Evolutionary conservation across 2,329 filamentous ascomycete species (phyloP).

Genomic region (Fusarium fujikuroi): DNA sequence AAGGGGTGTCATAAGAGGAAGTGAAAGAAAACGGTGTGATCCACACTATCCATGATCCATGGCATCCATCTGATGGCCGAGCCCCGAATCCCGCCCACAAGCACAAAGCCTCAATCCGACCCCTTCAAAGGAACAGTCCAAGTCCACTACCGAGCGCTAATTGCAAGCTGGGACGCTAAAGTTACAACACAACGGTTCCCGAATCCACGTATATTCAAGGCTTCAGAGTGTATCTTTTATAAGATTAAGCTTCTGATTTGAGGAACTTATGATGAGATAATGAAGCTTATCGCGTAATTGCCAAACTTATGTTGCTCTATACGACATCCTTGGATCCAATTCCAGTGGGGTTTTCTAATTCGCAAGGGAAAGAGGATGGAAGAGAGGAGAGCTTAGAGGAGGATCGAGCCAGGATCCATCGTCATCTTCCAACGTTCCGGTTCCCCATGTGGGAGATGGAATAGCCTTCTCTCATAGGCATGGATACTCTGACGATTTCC

Average conservation of each 20-base stretch:
- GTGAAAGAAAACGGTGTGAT: conserved; percentile 41
- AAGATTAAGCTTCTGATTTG: background rate
- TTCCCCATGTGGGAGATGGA: background rate
- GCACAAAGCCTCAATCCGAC: conserved; percentile 36
- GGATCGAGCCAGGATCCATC: conserved; percentile 27
- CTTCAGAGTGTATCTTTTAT: background rate
- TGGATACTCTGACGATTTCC: background rate
- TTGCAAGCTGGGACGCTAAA: conserved; percentile 21
- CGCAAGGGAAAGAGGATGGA: conserved; percentile 14
- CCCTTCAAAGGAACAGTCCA: conserved; percentile 21
- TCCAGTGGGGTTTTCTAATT: conserved; percentile 5
- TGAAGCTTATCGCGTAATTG: background rate
- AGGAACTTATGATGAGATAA: background rate
- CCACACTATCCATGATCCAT: conserved; percentile 33
- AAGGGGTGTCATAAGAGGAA: conserved; percentile 16
- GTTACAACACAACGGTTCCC: conserved; percentile 28
- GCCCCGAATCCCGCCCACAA: conserved; percentile 28
- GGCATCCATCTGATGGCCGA: conserved; percentile 32
- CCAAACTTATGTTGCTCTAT: background rate
- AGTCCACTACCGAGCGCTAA: conserved; percentile 34
- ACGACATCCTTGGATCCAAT: background rate
- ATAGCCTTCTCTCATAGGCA: background rate
- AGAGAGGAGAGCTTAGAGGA: conserved; percentile 1
- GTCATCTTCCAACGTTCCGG: conserved; percentile 22
- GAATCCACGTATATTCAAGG: conserved; percentile 21